These are phyloP conservation scores for Hypoxylon sp. DNA, from an alignment of 2,329 filamentous ascomycete species.

Conservation along the genomic window DNA sequence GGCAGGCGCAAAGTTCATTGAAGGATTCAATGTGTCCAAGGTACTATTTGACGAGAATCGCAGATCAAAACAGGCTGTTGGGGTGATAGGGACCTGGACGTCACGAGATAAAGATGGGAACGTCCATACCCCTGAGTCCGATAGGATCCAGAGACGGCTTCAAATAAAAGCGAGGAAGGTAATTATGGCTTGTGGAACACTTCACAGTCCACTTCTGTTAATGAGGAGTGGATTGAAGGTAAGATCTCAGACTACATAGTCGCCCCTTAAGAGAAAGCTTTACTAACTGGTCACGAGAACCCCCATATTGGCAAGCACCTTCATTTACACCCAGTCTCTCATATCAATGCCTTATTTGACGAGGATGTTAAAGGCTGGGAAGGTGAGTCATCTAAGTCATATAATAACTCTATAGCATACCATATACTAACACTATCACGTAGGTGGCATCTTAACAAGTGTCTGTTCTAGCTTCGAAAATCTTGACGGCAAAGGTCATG, in stretches of 20 bases:
- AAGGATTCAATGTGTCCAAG: constrained; percentile 81
- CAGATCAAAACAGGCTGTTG: constrained; percentile 71
- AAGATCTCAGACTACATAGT: constrained; percentile 44
- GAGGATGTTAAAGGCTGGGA: constrained; percentile 80
- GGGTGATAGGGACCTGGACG: constrained; percentile 82
- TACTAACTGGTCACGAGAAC: constrained; percentile 65
- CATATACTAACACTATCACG: constrained; percentile 17
- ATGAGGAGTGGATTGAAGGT: constrained; percentile 82
- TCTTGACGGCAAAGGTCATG: constrained; percentile 84
- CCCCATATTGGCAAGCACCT: constrained; percentile 86
- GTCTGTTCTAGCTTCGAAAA: constrained; percentile 85
- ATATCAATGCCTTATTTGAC: constrained; percentile 74
- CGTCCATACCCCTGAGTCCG: constrained; percentile 65
- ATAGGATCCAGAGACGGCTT: constrained; percentile 71
- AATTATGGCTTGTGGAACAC: constrained; percentile 81
- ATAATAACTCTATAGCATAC: background rate
- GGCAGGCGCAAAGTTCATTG: constrained; percentile 84
- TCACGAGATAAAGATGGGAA: constrained; percentile 76
- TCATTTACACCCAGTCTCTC: constrained; percentile 81
- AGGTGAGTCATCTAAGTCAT: constrained; percentile 53
- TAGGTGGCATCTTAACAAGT: constrained; percentile 82
- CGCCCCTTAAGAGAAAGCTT: background rate
- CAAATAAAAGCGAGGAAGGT: constrained; percentile 84
- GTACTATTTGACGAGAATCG: constrained; percentile 75
- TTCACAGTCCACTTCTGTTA: constrained; percentile 84